phyloP scores from a whole-genome alignment of 2,329 filamentous ascomycete species.

The Lachnellula arida region DNA sequence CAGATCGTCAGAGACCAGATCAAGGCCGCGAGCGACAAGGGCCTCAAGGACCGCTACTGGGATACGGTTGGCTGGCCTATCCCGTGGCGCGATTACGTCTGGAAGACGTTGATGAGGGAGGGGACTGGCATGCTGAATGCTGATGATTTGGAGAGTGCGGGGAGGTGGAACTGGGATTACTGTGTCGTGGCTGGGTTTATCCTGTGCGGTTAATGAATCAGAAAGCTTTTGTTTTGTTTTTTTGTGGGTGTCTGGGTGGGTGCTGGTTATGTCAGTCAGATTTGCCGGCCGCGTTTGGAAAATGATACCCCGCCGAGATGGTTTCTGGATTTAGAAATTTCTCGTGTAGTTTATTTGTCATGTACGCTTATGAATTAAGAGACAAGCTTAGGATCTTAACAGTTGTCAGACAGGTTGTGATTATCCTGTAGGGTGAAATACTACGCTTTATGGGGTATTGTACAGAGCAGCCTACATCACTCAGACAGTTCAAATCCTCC shows the following conservation, averaged over 20 bases:
- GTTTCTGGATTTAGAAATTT: no score
- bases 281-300: no score
- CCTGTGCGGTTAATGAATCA: neutral
- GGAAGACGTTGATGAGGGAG: conserved; percentile 34
- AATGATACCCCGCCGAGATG: no score
- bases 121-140: conserved; percentile 39
- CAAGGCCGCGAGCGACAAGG: conserved; percentile 31
- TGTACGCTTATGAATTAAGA: no score
- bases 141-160: conserved; percentile 37
- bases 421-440: no score
- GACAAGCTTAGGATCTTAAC: no score
- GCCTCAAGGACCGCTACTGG: conserved; percentile 38
- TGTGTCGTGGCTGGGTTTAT: conserved; percentile 8
- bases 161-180: conserved; percentile 17
- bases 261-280: no score
- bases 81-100: conserved; percentile 35
- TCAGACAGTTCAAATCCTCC: no score
- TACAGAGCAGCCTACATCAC: no score
- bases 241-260: neutral
- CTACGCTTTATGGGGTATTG: no score
- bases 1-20: conserved; percentile 10
- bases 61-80: conserved; percentile 38
- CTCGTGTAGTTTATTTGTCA: no score
- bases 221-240: neutral
- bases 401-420: no score